Base-by-base conservation (phyloP, 257 asterid genomes). In the Nicotiana attenuata region DNA sequence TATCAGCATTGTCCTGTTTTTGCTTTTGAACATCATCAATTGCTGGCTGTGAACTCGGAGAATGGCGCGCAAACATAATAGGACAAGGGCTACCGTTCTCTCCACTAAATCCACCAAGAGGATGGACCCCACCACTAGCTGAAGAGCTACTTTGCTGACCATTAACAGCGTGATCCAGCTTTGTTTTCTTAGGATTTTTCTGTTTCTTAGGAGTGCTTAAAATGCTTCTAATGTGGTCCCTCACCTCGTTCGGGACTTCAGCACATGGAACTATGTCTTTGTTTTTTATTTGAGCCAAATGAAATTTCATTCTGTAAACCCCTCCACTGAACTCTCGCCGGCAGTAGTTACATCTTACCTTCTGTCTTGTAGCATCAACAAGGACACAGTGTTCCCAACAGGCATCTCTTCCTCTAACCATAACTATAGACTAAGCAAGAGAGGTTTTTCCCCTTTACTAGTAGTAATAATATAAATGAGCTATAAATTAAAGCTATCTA, bases 321-420 rank as follows among this genome's bases (percentile, higher is more conserved):
- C 91, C 91, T 67, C 91, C 91, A 22, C 91, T 89, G 86, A 87
- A 89, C 81, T 87, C 91, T 57, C 90, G 85, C 4, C 67, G 83
- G 82, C 91, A 88, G 64, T 89, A 89, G 83, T 89, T 89, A 65
- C 90, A 89, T 61, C 87, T 85, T 11, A 87, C 90, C 82, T 89
- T 89, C 86, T 89, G 91, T 77, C 82, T 87, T 53, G 86, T 83
- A 41, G 89, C 91, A 80, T 89, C 90, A 78, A 89, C 79, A 65
- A 89, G 91, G 67, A 80, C 87, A 87, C 91, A 89, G 50, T 87
- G 91, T 76, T 89, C 87, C 90, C 89, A 87, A 69, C 91, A 89
- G 0, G 90, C 87, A 87, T 87, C 90, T 78, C 89, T 89, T 65
- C 89, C 91, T 3, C 91, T 86, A 31, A 89, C 91, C 90, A 89